phyloP scores from a whole-genome alignment of 108 stramenopile species.

The Skeletonema tropicum region DNA sequence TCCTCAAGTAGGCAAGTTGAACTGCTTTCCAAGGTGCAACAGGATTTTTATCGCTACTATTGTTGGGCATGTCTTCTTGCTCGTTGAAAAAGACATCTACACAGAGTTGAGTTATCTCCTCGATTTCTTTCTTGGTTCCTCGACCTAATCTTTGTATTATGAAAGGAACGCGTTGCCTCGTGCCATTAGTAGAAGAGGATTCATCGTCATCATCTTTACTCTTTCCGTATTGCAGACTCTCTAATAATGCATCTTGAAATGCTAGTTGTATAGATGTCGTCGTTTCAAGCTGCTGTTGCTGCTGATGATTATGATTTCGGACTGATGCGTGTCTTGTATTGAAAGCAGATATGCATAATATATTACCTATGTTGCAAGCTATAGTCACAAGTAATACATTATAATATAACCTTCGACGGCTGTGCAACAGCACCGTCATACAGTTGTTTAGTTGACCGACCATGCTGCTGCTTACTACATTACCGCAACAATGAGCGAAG shows the following conservation, averaged over 20 bases:
- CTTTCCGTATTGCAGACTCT: neutral
- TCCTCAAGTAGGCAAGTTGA: slow-evolving; percentile 43
- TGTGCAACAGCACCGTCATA: neutral
- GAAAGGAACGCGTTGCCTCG: slow-evolving; percentile 38
- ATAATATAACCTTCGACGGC: neutral
- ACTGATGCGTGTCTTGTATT: neutral
- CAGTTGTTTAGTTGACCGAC: neutral
- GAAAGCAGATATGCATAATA: neutral
- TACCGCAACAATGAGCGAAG: too few relatives aligned
- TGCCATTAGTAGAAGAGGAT: neutral
- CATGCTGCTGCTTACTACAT: neutral
- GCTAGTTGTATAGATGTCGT: neutral
- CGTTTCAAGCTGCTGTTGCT: neutral
- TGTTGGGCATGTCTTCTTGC: slow-evolving; percentile 8
- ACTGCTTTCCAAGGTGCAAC: slow-evolving; percentile 36
- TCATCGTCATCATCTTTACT: neutral
- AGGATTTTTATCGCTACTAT: slow-evolving; percentile 3
- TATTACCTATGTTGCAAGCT: neutral
- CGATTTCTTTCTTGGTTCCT: slow-evolving; percentile 39
- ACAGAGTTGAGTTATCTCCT: slow-evolving; percentile 60
- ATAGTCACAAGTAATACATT: neutral
- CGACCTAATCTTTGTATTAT: slow-evolving; percentile 58
- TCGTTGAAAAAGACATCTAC: slow-evolving; percentile 82
- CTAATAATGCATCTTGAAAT: neutral
- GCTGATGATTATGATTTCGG: neutral